Percentiles rank a stretch among this genome's conserved stretches.
Evolutionary conservation across 2,329 filamentous ascomycete genomes (phyloP).

Genomic region (Pestalotiopsis sp.): DNA sequence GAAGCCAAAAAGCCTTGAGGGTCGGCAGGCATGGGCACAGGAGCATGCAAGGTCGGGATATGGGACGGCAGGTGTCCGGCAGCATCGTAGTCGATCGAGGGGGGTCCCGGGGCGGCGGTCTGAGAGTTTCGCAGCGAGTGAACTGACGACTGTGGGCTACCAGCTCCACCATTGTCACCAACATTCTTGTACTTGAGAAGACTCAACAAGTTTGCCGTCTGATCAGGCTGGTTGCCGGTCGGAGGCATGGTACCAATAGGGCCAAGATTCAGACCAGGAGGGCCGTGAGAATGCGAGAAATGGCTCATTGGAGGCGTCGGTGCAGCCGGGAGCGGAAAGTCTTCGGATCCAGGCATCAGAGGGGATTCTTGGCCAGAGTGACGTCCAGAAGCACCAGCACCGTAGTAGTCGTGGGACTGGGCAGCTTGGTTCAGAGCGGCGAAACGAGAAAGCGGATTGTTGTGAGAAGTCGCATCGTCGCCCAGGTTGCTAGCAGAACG

Average conservation of each 20-base stretch:
- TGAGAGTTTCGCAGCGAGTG: conserved; percentile 33
- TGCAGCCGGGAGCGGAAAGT: conserved; percentile 43
- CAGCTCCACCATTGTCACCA: conserved; percentile 11
- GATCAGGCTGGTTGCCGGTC: conserved; percentile 38
- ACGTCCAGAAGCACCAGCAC: conserved; percentile 29
- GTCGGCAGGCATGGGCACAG: conserved; percentile 58
- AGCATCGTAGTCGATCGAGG: conserved; percentile 22
- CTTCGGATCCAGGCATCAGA: conserved; percentile 26
- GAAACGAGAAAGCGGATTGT: conserved; percentile 35
- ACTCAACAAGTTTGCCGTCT: conserved; percentile 60
- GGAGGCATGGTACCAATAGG: conserved; percentile 51
- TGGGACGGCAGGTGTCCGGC: conserved; percentile 23
- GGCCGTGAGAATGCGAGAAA: conserved; percentile 42
- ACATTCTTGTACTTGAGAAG: conserved; percentile 60
- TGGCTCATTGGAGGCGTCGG: conserved; percentile 46
- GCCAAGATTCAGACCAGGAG: conserved; percentile 43
- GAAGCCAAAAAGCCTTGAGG: conserved; percentile 61
- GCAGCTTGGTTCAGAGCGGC: conserved; percentile 30
- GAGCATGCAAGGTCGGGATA: conserved; percentile 53
- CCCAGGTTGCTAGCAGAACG: conserved; percentile 21
- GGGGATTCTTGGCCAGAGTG: conserved; percentile 30
- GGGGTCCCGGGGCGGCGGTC: conserved; percentile 25
- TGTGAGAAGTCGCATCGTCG: conserved; percentile 16
- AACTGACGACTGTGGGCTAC: conserved; percentile 23
- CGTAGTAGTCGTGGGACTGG: conserved; percentile 18